A percentile compares a stretch with the other conserved stretches of the same genome.
Conservation (phyloP, 169 alveolate species). For the Amoebophrya sp. region DNA sequence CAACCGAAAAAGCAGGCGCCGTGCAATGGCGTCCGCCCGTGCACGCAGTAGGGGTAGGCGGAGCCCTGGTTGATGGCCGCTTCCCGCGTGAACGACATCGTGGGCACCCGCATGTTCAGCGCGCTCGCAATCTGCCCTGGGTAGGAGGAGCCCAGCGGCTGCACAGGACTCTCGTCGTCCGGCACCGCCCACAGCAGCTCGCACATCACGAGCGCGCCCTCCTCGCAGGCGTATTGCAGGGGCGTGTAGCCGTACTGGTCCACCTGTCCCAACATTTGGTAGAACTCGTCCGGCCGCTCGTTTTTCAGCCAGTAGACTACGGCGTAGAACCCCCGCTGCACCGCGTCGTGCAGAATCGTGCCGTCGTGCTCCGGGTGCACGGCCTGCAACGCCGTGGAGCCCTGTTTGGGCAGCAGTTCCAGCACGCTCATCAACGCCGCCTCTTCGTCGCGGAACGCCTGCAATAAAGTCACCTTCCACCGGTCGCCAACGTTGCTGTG, state of each 20-base stretch:
- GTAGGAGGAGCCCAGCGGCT: too few relatives aligned
- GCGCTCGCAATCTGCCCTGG: not conserved
- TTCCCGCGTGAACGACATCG: not conserved
- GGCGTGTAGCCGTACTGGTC: conserved; percentile 22
- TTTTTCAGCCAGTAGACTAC: not conserved
- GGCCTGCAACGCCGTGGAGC: not conserved
- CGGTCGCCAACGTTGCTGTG: not conserved
- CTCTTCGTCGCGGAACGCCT: not conserved
- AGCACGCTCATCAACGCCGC: not conserved
- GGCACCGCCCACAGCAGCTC: not conserved
- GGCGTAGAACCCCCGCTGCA: not conserved
- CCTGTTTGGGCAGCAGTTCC: not conserved
- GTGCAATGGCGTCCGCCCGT: conserved; percentile 11
- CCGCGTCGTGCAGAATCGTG: not conserved
- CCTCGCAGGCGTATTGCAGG: not conserved
- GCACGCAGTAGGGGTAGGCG: not conserved
- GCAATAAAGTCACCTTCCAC: not conserved
- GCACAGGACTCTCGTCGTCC: not conserved
- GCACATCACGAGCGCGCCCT: not conserved
- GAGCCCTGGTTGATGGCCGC: conserved; percentile 9
- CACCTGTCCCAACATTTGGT: not conserved
- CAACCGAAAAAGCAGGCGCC: conserved; percentile 12
- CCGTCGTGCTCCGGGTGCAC: conserved; percentile 19
- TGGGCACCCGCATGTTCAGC: not conserved
- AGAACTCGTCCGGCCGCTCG: not conserved